Percentiles rank a stretch among this genome's conserved stretches.
Evolutionary conservation across 2,329 filamentous ascomycete species (phyloP).

Genomic region (Phialophora expanda): DNA sequence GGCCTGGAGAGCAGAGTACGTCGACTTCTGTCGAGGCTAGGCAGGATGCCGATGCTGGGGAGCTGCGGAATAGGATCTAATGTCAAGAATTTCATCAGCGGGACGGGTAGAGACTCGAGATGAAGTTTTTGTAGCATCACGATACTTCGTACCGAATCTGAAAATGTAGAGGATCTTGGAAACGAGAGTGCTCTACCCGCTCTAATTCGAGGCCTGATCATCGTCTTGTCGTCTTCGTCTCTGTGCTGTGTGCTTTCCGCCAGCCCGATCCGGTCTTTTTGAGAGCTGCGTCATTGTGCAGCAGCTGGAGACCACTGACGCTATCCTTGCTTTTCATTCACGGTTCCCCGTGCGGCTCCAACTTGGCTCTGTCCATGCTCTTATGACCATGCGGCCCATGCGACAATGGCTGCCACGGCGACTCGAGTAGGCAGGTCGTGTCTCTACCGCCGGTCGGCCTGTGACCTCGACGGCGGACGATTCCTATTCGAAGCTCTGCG

Average conservation of each 20-base stretch:
- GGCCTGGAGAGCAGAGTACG: slow-evolving; percentile 12
- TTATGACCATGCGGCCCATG: slow-evolving; percentile 2
- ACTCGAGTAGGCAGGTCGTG: slow-evolving; percentile 33
- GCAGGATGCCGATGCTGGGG: slow-evolving; percentile 3
- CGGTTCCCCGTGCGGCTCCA: not conserved
- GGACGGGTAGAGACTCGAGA: not conserved
- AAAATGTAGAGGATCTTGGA: not conserved
- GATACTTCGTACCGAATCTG: not conserved
- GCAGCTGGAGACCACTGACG: slow-evolving; percentile 5
- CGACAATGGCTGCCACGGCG: slow-evolving; percentile 22
- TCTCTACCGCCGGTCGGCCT: slow-evolving; percentile 33
- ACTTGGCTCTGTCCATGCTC: not conserved
- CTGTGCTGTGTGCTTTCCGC: not conserved
- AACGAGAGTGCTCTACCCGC: not conserved
- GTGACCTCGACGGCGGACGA: slow-evolving; percentile 2
- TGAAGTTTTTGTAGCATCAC: not conserved
- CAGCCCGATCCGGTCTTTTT: not conserved
- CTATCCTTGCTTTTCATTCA: not conserved
- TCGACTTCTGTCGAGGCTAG: slow-evolving; percentile 20
- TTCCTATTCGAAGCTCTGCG: slow-evolving; percentile 9
- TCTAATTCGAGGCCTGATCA: not conserved
- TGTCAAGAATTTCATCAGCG: not conserved
- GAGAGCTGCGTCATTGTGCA: slow-evolving; percentile 29
- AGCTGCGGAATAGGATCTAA: slow-evolving; percentile 18
- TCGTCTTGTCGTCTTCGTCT: too few relatives aligned